Conservation (phyloP, 371 early-diverging fungal species). For the Mortierella sp. region DNA sequence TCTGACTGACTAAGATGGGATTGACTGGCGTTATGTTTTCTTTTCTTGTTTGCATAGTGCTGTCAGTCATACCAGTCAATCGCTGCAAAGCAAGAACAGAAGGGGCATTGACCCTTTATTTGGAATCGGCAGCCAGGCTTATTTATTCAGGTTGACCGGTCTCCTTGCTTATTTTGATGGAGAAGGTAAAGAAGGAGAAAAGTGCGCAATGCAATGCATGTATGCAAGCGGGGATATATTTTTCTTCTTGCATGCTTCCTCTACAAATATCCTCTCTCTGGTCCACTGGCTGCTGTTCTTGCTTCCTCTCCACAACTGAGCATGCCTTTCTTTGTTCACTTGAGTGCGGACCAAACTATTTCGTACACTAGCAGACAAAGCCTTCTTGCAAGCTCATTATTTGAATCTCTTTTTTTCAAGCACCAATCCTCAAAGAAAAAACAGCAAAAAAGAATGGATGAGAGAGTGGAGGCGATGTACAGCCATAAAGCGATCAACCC, state of each 20-base stretch:
- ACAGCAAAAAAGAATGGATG: too few species aligned
- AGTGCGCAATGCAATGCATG: conserved; percentile 5
- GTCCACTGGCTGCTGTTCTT: background rate
- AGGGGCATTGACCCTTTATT: background rate
- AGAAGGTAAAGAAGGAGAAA: background rate
- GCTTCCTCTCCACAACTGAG: background rate
- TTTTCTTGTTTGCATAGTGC: background rate
- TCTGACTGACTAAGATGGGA: background rate
- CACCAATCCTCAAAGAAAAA: background rate
- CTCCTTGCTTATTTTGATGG: background rate
- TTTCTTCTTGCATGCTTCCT: background rate
- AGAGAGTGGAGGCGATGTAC: too few species aligned
- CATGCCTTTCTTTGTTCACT: background rate
- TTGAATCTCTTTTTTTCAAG: too few species aligned
- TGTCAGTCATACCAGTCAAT: background rate
- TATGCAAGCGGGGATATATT: background rate
- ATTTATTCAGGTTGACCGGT: background rate
- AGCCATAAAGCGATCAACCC: too few species aligned
- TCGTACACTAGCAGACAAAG: background rate
- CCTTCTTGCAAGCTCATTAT: background rate
- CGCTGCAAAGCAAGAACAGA: background rate
- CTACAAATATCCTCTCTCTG: background rate
- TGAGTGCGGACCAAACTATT: background rate
- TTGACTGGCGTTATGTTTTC: background rate
- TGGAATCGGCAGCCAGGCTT: background rate